Evolutionary conservation across 345 rosid genomes (phyloP), one percentile per base, ranked within the genome.

Genomic region (Acer negundo): DNA sequence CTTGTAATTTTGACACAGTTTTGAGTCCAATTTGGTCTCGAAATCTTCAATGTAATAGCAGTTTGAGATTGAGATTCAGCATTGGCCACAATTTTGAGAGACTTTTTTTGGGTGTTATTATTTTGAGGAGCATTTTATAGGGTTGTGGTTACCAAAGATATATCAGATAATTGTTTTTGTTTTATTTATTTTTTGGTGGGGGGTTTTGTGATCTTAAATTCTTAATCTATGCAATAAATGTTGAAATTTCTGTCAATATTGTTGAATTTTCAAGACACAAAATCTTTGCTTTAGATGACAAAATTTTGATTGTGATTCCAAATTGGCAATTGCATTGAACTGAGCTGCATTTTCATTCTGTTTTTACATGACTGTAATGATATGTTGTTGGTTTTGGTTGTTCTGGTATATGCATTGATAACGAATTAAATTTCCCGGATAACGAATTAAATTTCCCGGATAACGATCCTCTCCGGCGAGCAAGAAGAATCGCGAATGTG

Each of bases 21-120:
- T 11, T 11, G 75, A 87, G 87, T 75, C 85, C 79, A 75, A 79
- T 82, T 88, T 78, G 84, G 89, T 58, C 81, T 72, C 46, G 38
- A 82, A 81, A 56, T 20, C 81, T 72, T 83, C 82, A 75, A 70
- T 69, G 15, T 24, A 59, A 61, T 75, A 73, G 67, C 74, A 16
- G 28, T 69, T 65, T 69, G 59, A 55, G 80, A 74, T 80, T 40
- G 15, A 55, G 65, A 67, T 4, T 4, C 38, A 31, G 35, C 35
- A 74, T 10, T 59, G 49, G 72, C 66, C 78, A 63, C 68, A 38
- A 58, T 38, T 72, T 68, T 5, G 65, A 47, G 28, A 16, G 20
- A 19, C 70, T 58, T n/a, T 58, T 9, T 6, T 7, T 58, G 3
- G 20, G 19, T 7, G 19, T 58, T 19, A 0, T 2, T 56, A 7